Base-by-base conservation (phyloP, 1,284 basidiomycete genomes). In the Takashimella koratensis region DNA sequence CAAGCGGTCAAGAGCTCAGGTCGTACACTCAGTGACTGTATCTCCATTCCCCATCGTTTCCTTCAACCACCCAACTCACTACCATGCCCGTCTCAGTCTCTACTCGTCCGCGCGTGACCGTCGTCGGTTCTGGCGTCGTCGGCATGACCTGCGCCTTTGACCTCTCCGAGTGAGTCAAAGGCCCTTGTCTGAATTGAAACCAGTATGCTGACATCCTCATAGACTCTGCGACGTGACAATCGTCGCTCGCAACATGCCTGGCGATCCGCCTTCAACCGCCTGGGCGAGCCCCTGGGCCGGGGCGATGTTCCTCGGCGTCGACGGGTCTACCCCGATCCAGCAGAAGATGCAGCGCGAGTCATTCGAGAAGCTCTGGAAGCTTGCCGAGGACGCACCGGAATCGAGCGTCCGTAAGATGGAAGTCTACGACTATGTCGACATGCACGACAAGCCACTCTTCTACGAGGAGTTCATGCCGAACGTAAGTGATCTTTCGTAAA, bases 221-320 rank as follows among this genome's bases (percentile, higher is more conserved):
- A 49, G 47, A 11, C 27, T 25, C 19, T 53, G 47, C 47, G 42
- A 53, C 12, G 52, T 53, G 3, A 48, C 46, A 4, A 45, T 53
- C 25, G 40, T 53, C 1, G 52, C 52, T 13, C 46, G 52, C 25
- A 43, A 53, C 30, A 45, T 53, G 43, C 52, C 52, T n/a, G 40
- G 46, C 42, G 52, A 53, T 27, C 52, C 52, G 22, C 45, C 36
- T 10, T 49, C 47, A 4, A 13, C 30, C n/a, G 40, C 24, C 8
- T 53, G 52, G 52, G 20, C 52, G 10, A 49, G 46, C 11, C 52
- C 52, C 6, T 53, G 52, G 52, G 52, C 52, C 1, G 45, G 52
- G 12, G 47, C 47, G 46, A 50, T 51, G 39, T 54, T 47, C 47
- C 40, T 54, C n/a, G 53, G 48, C 2, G 25, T 41, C 19, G 50